phyloP scores from a whole-genome alignment of 2,329 filamentous ascomycete species.

The Akanthomyces uredinophilus region DNA sequence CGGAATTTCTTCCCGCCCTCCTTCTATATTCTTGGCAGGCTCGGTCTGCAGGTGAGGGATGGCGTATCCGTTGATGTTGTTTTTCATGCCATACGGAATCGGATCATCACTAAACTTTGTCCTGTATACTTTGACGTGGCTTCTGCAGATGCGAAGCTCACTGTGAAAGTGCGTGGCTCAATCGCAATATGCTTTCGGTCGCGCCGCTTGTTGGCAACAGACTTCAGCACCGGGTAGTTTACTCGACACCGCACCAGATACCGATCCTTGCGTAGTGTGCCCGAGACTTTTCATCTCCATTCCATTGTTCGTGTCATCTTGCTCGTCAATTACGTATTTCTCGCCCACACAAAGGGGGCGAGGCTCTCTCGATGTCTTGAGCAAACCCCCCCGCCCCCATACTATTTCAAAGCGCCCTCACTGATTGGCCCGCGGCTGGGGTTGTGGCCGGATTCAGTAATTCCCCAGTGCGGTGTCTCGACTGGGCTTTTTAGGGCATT shows the following conservation, averaged over 20 bases:
- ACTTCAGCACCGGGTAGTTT: slow-evolving; percentile 1
- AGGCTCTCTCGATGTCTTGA: background rate
- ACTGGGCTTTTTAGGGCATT: background rate
- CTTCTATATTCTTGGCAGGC: background rate
- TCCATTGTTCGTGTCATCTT: background rate
- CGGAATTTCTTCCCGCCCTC: background rate
- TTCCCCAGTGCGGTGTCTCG: background rate
- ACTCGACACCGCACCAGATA: background rate
- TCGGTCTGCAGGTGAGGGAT: background rate
- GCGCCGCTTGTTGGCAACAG: background rate
- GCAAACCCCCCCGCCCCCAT: background rate
- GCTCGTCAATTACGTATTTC: too few species aligned
- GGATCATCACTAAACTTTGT: background rate
- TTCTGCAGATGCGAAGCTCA: too few species aligned
- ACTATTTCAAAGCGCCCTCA: background rate
- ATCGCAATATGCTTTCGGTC: background rate
- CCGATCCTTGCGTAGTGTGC: background rate
- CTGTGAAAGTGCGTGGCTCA: background rate
- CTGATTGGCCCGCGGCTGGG: slow-evolving; percentile 7
- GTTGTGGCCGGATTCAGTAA: slow-evolving; percentile 11
- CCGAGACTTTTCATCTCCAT: background rate
- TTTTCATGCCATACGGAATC: background rate
- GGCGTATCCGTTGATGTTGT: background rate
- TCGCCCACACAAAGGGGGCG: background rate
- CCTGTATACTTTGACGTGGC: background rate